Evolutionary conservation across 495 filamentous ascomycete genomes (phyloP).

Genomic region (Penicillium silybi): DNA sequence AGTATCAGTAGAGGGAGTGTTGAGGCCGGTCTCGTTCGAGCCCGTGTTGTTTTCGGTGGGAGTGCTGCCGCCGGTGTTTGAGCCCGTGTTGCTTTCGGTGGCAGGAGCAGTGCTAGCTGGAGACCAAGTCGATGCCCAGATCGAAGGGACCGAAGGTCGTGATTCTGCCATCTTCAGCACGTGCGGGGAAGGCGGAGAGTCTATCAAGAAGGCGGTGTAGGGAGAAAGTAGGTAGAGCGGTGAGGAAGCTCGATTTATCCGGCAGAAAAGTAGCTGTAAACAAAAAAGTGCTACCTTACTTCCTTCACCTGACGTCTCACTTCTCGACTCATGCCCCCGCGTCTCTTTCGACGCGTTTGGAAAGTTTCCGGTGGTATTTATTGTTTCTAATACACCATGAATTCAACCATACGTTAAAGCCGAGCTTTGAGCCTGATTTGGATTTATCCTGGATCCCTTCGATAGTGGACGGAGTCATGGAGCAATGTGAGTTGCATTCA

Average conservation of each 20-base stretch:
- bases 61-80: not conserved
- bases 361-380: not conserved
- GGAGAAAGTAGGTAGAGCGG: not conserved
- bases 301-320: not conserved
- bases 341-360: not conserved
- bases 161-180: not conserved
- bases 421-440: not conserved
- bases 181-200: not conserved
- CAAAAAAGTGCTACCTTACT: not conserved
- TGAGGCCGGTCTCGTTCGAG: too few species aligned
- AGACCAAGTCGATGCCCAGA: too few species aligned
- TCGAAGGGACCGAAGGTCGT: not conserved
- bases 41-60: too few species aligned
- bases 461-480: constrained; percentile 4
- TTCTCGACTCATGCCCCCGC: not conserved
- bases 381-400: not conserved
- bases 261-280: not conserved
- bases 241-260: not conserved
- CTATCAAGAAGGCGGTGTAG: not conserved
- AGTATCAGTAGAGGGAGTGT: too few species aligned
- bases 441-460: not conserved
- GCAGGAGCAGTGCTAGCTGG: not conserved
- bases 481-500: constrained; percentile 6
- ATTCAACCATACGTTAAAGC: not conserved
- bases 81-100: not conserved